These are phyloP conservation scores for Lunularia cruciata DNA, from an alignment of 225 moss, liverwort and hornwort species.

Conservation along the genomic window DNA sequence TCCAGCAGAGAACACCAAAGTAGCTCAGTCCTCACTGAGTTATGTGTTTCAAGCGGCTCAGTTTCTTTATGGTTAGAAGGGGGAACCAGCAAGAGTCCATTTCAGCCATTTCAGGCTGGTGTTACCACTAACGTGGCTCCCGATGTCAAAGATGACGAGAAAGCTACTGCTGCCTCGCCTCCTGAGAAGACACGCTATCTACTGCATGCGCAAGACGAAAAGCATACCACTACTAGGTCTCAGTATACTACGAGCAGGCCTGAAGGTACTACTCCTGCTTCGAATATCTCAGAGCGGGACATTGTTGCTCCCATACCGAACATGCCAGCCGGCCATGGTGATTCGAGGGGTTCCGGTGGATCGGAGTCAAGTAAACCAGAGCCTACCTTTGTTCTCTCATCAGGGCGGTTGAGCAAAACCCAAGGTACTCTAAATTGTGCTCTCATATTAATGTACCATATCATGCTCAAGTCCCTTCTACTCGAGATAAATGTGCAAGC, in stretches of 20 bases:
- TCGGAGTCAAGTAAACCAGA: slow-evolving; percentile 6
- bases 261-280: slow-evolving; percentile 3
- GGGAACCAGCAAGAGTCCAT: slow-evolving; percentile 6
- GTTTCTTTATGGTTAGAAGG: slow-evolving; percentile 12
- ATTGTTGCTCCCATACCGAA: background rate
- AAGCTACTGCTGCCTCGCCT: background rate
- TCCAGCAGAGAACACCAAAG: slow-evolving; percentile 24
- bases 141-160: background rate
- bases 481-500: no score
- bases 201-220: background rate
- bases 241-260: slow-evolving; percentile 10
- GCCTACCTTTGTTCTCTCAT: slow-evolving; percentile 39
- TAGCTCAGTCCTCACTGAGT: slow-evolving; percentile 19
- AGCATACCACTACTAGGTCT: slow-evolving; percentile 2
- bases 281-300: slow-evolving; percentile 11
- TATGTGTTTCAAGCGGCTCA: slow-evolving; percentile 22
- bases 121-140: background rate
- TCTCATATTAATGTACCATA: no score
- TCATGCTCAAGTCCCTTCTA: no score
- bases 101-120: background rate
- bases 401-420: slow-evolving; percentile 36
- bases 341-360: slow-evolving; percentile 5
- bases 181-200: background rate
- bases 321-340: background rate
- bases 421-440: slow-evolving; percentile 21